phyloP scores from a whole-genome alignment of 1,139 yeast genomes.

The Yamadazyma dushanensis region DNA sequence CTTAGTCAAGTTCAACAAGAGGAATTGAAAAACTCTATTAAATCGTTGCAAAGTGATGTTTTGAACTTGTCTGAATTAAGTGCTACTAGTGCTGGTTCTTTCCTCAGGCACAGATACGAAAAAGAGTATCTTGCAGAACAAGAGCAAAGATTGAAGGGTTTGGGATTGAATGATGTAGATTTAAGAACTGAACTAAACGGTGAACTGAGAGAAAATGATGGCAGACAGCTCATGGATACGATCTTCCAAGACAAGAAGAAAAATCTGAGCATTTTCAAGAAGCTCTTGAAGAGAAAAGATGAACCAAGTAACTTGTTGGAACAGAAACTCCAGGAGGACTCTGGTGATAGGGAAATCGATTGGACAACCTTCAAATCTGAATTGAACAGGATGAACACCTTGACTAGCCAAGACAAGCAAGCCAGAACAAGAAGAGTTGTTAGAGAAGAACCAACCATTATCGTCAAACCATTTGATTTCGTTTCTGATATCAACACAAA shows the following conservation, averaged over 20 bases:
- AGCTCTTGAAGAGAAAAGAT: slow-evolving; percentile 41
- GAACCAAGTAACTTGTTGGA: slow-evolving; percentile 35
- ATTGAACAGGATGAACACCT: slow-evolving; percentile 72
- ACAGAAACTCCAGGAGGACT: slow-evolving; percentile 25
- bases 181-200: slow-evolving; percentile 16
- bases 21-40: slow-evolving; percentile 42
- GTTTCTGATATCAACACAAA: slow-evolving; percentile 52
- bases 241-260: slow-evolving; percentile 48
- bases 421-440: slow-evolving; percentile 66
- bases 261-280: slow-evolving; percentile 56
- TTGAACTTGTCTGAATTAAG: slow-evolving; percentile 64
- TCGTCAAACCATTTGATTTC: slow-evolving; percentile 69
- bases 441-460: slow-evolving; percentile 62
- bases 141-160: slow-evolving; percentile 23
- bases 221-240: slow-evolving; percentile 36
- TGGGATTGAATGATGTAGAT: slow-evolving; percentile 20
- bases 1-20: slow-evolving; percentile 37
- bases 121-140: slow-evolving; percentile 27
- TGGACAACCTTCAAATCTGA: slow-evolving; percentile 51
- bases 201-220: slow-evolving; percentile 16
- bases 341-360: slow-evolving; percentile 34
- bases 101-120: slow-evolving; percentile 67
- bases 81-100: slow-evolving; percentile 89
- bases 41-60: slow-evolving; percentile 49
- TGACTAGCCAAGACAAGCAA: slow-evolving; percentile 69